Base-by-base conservation (phyloP, 2,329 filamentous ascomycete genomes). In the Fusarium tricinctum region DNA sequence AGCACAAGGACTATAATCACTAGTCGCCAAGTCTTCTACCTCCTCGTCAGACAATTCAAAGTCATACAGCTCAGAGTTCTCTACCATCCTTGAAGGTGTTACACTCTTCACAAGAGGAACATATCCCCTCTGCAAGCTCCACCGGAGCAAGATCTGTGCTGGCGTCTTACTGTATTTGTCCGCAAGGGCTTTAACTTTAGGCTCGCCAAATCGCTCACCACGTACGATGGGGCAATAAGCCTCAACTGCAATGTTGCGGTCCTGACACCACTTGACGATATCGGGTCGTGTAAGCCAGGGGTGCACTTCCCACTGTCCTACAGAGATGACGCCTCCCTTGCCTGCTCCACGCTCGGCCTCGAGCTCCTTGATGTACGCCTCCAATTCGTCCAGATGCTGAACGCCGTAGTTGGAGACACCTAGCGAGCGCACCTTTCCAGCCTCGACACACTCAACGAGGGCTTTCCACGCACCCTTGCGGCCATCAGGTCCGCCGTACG, bases 301-400 rank as follows among this genome's bases (percentile, higher is more conserved):
- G 79, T 97, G 94, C 13, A 97, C 81, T 80, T 97, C 94, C 79
- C 91, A 93, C 80, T 97, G 94, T 40, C 93, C 94, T 38, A 97
- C 91, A 63, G 90, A 91, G 74, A 97, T 86, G 40, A 92, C 82
- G 23, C 92, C 92, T 44, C 88, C 89, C 69, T 88, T 89, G 12
- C 89, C 90, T 58, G 82, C 80, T 2, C 88, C 85, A 43, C 86
- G 84, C 77, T 88, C 87, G 19, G 77, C 75, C 73, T 92, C 90
- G 1, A 90, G 85, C 76, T 90, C 86, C 53, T 80, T 81, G 59
- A 88, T 89, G 77, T 89, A 84, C 56, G 74, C 75, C 76, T 88
- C 85, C 30, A 90, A 79, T 76, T 90, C 87, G 46, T 88, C 81
- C 5, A 91, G 80, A 70, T 90, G 88, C 64, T 88, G 84, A 15